phyloP scores from a whole-genome alignment of 768 basidiomycete species.

The Mrakia frigida region DNA sequence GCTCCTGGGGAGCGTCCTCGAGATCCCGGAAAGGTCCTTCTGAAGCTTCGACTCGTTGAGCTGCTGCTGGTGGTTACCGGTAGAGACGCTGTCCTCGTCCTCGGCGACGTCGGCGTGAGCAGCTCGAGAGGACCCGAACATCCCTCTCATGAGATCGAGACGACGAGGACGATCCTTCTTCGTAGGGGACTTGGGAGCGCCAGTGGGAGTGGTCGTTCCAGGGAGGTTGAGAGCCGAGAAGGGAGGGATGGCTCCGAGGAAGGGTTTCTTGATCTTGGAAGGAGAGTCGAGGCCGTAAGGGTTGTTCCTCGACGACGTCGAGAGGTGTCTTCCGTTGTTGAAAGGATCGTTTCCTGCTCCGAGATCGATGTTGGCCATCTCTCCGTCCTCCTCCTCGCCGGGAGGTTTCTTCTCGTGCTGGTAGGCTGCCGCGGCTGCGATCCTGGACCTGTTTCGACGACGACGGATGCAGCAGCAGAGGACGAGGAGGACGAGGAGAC shows the following conservation, averaged over 20 bases:
- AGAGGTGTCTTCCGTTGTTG: not conserved
- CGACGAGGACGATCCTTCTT: slow-evolving; percentile 12
- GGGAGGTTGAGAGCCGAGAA: not conserved
- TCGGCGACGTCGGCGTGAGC: not conserved
- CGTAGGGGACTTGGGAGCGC: slow-evolving; percentile 14
- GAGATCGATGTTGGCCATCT: slow-evolving; percentile 21
- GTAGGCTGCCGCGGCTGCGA: slow-evolving; percentile 4
- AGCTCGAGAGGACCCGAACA: slow-evolving; percentile 6
- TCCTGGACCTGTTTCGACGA: not conserved
- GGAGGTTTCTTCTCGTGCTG: slow-evolving; percentile 17
- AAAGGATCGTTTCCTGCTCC: not conserved
- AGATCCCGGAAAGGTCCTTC: slow-evolving; percentile 21
- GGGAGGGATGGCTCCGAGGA: slow-evolving; percentile 3
- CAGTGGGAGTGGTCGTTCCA: not conserved
- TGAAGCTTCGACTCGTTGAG: not conserved
- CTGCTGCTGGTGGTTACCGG: not conserved
- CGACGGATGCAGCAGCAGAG: slow-evolving; percentile 30
- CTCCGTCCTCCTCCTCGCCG: slow-evolving; percentile 1
- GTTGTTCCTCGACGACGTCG: not conserved
- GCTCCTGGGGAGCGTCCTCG: not conserved
- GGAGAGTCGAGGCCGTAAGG: not conserved
- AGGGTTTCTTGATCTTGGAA: not conserved
- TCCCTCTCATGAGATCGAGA: slow-evolving; percentile 24
- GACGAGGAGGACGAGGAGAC: slow-evolving; percentile 25
- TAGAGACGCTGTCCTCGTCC: not conserved